Conservation (phyloP, 2,329 filamentous ascomycete species). For the Talaromyces amestolkiae region DNA sequence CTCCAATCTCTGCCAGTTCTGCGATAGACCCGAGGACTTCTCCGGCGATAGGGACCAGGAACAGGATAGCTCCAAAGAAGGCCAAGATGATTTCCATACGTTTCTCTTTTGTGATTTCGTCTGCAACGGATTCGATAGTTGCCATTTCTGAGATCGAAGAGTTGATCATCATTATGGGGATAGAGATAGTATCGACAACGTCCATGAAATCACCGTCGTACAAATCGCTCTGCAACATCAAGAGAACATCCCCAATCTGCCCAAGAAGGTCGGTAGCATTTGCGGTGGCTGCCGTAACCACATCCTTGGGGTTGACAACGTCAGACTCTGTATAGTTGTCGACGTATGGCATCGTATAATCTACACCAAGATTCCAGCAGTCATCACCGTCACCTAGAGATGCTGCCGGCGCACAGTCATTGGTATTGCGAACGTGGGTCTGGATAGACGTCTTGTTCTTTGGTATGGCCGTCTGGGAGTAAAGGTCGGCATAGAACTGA, state of each 20-base stretch:
- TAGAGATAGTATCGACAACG: slow-evolving; percentile 8
- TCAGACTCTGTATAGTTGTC: neutral
- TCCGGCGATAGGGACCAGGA: neutral
- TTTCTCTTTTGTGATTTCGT: neutral
- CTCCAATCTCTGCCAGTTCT: neutral
- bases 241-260: neutral
- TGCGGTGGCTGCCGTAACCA: neutral
- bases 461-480: neutral
- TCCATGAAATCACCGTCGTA: neutral
- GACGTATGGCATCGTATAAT: neutral
- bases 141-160: slow-evolving; percentile 3
- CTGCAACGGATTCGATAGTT: neutral
- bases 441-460: neutral
- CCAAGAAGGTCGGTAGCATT: neutral
- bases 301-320: neutral
- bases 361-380: neutral
- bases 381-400: neutral
- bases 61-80: neutral
- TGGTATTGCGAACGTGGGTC: neutral
- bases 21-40: neutral
- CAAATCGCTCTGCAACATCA: neutral
- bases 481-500: neutral
- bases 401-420: neutral
- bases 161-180: slow-evolving; percentile 14
- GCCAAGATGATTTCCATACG: neutral